Base-by-base conservation (phyloP, 306 rosid species). In the Oemleria cerasiformis region DNA sequence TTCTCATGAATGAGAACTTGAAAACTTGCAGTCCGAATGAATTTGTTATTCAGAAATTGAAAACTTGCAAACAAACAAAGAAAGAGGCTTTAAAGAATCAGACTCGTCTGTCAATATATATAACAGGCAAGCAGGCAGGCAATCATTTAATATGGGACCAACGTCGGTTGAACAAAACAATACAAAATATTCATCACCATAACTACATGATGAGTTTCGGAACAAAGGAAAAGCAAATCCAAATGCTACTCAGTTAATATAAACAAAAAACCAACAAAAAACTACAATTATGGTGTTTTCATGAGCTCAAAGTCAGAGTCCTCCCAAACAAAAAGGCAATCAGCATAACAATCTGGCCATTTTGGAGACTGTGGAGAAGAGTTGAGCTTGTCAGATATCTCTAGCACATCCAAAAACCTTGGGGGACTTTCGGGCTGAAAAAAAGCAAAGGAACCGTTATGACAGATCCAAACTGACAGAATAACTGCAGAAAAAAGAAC, bases 311-410 rank as follows among this genome's bases (percentile, higher is more conserved):
- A 45, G 34, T 66, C 70, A 15, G 42, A 25, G 42, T 65, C 56
- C 41, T 45, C 70, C 70, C 55, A 47, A 65, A 65, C 25, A 15
- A n/a, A 47, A 25, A 48, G 38, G 54, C 39, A 65, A 48, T 25
- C 38, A 10, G 57, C 17, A 44, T 44, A 21, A 14, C 36, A 19
- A 65, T 43, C 23, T 44, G 69, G 69, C 23, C 38, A 43, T 2
- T 11, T 14, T 7, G 65, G 45, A 16, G 45, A 12, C 69, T 65
- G 19, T 42, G 69, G 14, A 65, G 54, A 30, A 1, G 36, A 21
- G 14, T 43, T 53, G 3, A 21, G 53, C 9, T 65, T 65, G 53
- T 12, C 49, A 66, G 41, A 47, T 50, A 66, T 55, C 36, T 47
- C 70, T 47, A 23, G 19, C 41, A 65, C 13, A 44, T 44, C 40